Base-by-base conservation (phyloP, 176 grass and related monocot genomes). In the Tuctoria greenei region DNA sequence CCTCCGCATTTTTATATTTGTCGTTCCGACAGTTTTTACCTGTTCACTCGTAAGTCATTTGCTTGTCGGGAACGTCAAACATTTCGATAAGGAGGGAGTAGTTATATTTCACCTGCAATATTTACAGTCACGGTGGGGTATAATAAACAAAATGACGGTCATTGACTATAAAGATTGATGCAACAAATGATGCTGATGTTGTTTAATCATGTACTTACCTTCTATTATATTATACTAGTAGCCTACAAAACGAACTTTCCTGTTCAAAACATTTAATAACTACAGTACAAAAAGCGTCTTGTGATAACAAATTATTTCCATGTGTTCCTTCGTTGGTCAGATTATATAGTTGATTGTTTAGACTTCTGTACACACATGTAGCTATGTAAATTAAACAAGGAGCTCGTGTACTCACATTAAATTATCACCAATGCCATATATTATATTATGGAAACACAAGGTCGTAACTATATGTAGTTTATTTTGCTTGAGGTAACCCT, bases 111-210 rank as follows among this genome's bases (percentile, higher is more conserved):
- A 49, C 34, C 66, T 36, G 66, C 42, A 55, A 8, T 67, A 18
- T 54, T 54, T 17, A 44, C 8, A 63, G 80, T 61, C 25, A 41
- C 51, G 8, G 42, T 51, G 61, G 42, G 4, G 26, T 60, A n/a
- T n/a, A n/a, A 27, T 60, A 28, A 60, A 28, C 1, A 28, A 64
- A 36, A 54, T 8, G 11, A 28, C 20, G 21, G 52, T 63, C 55
- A 56, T 59, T 69, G 44, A 68, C 80, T 56, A 83, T 14, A 88
- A 64, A 64, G 64, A 74, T 69, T 83, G 64, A 83, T 44, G 64
- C 43, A 79, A 83, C 69, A 79, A 64, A 57, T 69, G 63, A 69
- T 83, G 75, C 79, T 88, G 75, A 88, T 83, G 63, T 83, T 68
- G 62, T 67, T 83, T 37, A 27, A 36, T 66, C 80, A 79, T 69